Percentiles rank a stretch among this genome's conserved stretches.
Conservation (phyloP, 1,284 basidiomycete genomes). For the Volvariella volvacea region DNA sequence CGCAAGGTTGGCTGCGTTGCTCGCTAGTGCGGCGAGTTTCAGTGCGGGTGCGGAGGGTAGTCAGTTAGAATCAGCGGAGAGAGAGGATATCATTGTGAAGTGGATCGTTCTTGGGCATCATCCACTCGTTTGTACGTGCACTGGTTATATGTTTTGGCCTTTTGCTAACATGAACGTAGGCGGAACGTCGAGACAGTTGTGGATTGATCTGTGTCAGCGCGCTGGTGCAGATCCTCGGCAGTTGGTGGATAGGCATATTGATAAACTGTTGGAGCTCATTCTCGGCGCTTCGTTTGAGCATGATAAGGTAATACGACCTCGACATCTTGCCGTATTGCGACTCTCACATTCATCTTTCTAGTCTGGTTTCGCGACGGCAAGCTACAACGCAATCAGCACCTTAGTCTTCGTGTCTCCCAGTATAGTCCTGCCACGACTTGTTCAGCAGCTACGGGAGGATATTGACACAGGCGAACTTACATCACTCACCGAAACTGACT, state of each 20-base stretch:
- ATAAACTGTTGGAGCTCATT: slow-evolving; percentile 44
- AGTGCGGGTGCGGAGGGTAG: slow-evolving; percentile 27
- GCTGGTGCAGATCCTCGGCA: slow-evolving; percentile 63
- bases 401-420: slow-evolving; percentile 75
- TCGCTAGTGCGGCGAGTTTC: slow-evolving; percentile 43
- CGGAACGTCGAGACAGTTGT: slow-evolving; percentile 55
- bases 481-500: slow-evolving; percentile 63
- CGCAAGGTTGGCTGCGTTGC: slow-evolving; percentile 39
- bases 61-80: slow-evolving; percentile 12
- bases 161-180: slow-evolving; percentile 23
- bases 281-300: slow-evolving; percentile 37
- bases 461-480: slow-evolving; percentile 54
- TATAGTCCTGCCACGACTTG: slow-evolving; percentile 59
- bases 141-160: slow-evolving; percentile 3
- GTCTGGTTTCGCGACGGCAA: slow-evolving; percentile 54
- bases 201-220: slow-evolving; percentile 80
- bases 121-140: slow-evolving; percentile 49
- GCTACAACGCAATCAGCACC: slow-evolving; percentile 71
- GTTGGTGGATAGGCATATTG: slow-evolving; percentile 44
- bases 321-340: background rate
- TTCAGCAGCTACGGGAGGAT: slow-evolving; percentile 60
- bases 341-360: slow-evolving; percentile 12
- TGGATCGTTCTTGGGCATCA: slow-evolving; percentile 74
- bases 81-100: slow-evolving; percentile 44
- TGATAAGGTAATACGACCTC: slow-evolving; percentile 31